Base-by-base conservation (phyloP, 805 yeast species). In the Zygoascus bituminiphila region DNA sequence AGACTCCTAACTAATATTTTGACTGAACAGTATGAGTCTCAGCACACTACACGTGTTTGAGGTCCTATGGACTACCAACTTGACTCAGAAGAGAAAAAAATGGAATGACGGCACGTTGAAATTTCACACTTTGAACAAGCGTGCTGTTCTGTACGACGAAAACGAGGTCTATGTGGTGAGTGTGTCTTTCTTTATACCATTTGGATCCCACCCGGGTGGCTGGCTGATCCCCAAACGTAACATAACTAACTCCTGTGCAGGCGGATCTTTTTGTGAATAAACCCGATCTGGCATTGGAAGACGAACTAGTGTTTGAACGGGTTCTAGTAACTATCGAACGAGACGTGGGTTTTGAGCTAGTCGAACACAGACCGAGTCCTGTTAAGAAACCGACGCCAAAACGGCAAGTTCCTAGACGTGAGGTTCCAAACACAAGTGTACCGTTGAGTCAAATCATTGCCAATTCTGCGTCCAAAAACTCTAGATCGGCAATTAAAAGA, bases 31-130 rank as follows among this genome's bases (percentile, higher is more conserved):
- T n/a, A n/a, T n/a, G 8, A 35, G 17, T n/a, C n/a, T n/a, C n/a
- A n/a, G n/a, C n/a, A n/a, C n/a, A n/a, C 12, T 22, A 29, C 53
- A 51, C 45, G 54, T 55, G 14, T 63, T 50, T 44, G 57, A 56
- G 31, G 67, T 57, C 2, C 48, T 67, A 45, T 67, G 62, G 61
- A 62, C 72, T 10, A 47, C 64, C 1, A 60, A 66, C 23, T 43
- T 65, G 26, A 55, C 57, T 9, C 69, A 68, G 54, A 67, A 67
- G 50, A 56, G 54, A 31, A 68, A 67, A 48, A 53, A 51, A 42
- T 67, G 71, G 71, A 54, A 62, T 48, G 71, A 67, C 43, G 72
- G 72, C 1, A 47, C 38, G 7, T 50, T 64, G 23, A 57, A 53
- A 19, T 54, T 62, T 41, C 55, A 58, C 44, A 29, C 41, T 4